A percentile compares a stretch with the other conserved stretches of the same genome.
Conservation (phyloP, 768 basidiomycete genomes). For the Thelephora aurantiotincta region DNA sequence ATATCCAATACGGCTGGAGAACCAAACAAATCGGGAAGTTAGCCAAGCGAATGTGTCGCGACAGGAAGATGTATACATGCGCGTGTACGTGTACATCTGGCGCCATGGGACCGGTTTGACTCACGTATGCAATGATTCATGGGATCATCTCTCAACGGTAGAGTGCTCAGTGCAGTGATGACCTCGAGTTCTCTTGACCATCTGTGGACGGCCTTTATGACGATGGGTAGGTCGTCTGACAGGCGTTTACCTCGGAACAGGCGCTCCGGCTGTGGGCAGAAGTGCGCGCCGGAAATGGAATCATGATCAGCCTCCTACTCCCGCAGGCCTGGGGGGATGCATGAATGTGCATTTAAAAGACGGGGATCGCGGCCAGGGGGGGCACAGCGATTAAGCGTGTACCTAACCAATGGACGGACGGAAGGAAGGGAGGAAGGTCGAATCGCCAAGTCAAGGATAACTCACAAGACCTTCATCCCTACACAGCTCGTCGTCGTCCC, state of each 20-base stretch:
- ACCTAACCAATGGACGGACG: background rate
- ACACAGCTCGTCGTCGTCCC: constrained; percentile 47
- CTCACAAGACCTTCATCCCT: constrained; percentile 60
- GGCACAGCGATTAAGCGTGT: too few species aligned
- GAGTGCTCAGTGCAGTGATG: constrained; percentile 39
- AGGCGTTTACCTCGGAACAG: constrained; percentile 53
- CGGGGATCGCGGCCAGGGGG: too few species aligned
- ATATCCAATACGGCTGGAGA: constrained; percentile 48
- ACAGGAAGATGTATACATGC: background rate
- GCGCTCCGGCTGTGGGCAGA: constrained; percentile 40
- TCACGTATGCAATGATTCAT: constrained; percentile 70
- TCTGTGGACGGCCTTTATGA: constrained; percentile 57
- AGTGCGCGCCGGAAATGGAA: background rate
- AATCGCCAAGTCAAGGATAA: constrained; percentile 5
- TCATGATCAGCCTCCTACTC: constrained; percentile 5
- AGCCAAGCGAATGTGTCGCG: constrained; percentile 4
- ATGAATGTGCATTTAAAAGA: too few species aligned
- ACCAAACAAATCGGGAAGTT: too few species aligned
- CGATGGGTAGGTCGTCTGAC: constrained; percentile 34
- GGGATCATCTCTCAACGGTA: constrained; percentile 37
- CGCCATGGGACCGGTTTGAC: constrained; percentile 4
- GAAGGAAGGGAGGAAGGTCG: background rate
- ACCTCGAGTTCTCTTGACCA: constrained; percentile 49
- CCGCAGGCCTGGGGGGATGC: background rate
- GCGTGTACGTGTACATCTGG: background rate